Percentiles rank a stretch among this genome's conserved stretches.
Evolutionary conservation across 495 filamentous ascomycete genomes (phyloP).

Genomic region (Aspergillus affinis): DNA sequence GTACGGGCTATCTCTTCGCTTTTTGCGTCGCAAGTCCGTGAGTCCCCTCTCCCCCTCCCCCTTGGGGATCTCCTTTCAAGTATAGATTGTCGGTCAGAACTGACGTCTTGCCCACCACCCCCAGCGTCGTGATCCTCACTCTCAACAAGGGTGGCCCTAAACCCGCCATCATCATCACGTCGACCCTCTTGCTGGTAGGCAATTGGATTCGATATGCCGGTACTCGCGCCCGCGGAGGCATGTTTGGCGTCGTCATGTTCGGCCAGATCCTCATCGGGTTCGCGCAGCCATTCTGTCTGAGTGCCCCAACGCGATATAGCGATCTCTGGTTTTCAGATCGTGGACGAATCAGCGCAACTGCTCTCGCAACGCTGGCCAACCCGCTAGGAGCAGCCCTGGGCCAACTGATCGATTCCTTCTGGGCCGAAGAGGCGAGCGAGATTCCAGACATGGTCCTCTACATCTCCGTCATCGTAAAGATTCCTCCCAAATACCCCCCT

Average conservation of each 20-base stretch:
- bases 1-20: conserved; percentile 81
- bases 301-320: conserved; percentile 86
- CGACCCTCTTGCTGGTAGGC: conserved; percentile 71
- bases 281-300: conserved; percentile 88
- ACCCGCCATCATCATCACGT: conserved; percentile 69
- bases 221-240: conserved; percentile 57
- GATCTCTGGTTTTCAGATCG: conserved; percentile 90
- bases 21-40: conserved; percentile 73
- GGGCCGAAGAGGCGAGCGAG: conserved; percentile 59
- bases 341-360: conserved; percentile 85
- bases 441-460: conserved; percentile 84
- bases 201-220: conserved; percentile 95
- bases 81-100: not conserved
- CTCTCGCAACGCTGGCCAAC: conserved; percentile 79
- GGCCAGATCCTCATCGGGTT: conserved; percentile 92
- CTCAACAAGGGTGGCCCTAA: conserved; percentile 80
- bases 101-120: not conserved
- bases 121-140: conserved; percentile 66
- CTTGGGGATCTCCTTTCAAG: not conserved
- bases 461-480: conserved; percentile 75
- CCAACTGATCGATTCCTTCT: conserved; percentile 79
- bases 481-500: not conserved
- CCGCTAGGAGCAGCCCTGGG: conserved; percentile 86
- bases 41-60: conserved; percentile 27
- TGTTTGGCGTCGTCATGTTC: conserved; percentile 81